Evolutionary conservation across 1,139 yeast genomes (phyloP), one percentile per base, ranked within the genome.

Genomic region (Saccharomyces hybrid): DNA sequence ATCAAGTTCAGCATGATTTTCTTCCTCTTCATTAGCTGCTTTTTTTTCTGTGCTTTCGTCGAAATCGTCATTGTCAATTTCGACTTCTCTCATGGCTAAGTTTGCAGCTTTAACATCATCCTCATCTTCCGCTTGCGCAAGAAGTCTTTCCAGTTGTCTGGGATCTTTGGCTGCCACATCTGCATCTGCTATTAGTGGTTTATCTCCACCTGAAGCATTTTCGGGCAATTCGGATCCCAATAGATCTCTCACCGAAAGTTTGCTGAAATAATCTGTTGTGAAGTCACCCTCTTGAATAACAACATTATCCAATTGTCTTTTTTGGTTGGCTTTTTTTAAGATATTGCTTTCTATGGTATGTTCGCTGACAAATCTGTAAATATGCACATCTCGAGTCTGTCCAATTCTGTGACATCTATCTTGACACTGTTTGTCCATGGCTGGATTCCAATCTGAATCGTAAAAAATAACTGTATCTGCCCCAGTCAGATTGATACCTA

Each of bases 401-500:
- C 99, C 99, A 68, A 95, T 95, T 76, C 99, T 86, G 71, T 95
- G 99, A 74, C 99, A 93, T 70, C 99, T 84, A 73, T 95, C 99
- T 71, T 95, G 99, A 74, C 99, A 95, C 71, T 95, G 99, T 68
- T 90, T 89, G 71, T 95, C 99, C 98, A 95, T 95, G 1, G 98
- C 96, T 2, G 99, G 99, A 69, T 95, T 95, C 99, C 99, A 95
- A 73, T 95, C 99, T 2, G 97, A 90, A 71, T 95, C 99, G 69
- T 95, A 95, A 71, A 95, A 95, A n/a, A 95, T 90, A 49, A 95
- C 99, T 0, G 99, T 93, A 67, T 95, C 99, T 0, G 99, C 99
- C 64, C 99, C 99, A 0, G 99, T 93, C 64, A 95, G 75, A 66
- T 95, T 95, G 69, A 95, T 95, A 68, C 99, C 99, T 61, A 95